A percentile compares a stretch with the other conserved stretches of the same genome.
Evolutionary conservation across 176 grass and related monocot species (phyloP).

Genomic region (Phyllostachys edulis): DNA sequence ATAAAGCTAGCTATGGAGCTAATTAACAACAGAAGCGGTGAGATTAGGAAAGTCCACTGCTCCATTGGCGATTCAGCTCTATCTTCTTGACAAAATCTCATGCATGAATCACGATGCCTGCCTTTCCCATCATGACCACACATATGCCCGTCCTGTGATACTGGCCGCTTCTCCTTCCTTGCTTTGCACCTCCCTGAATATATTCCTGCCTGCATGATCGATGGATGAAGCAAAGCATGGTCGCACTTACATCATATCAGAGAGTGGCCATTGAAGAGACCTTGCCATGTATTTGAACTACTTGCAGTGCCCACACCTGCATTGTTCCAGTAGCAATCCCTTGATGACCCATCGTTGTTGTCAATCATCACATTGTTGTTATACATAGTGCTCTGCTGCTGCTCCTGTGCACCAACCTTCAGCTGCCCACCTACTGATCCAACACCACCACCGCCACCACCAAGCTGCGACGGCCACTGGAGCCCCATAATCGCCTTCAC

Average conservation of each 20-base stretch:
- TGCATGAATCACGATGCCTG: too few relatives aligned
- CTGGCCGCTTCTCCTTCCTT: too few relatives aligned
- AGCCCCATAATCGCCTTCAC: conserved; percentile 11
- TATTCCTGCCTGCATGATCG: neutral
- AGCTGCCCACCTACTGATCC: neutral
- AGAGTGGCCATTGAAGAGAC: conserved; percentile 37
- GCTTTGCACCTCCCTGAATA: neutral
- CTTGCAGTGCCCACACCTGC: neutral
- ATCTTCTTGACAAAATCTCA: too few relatives aligned
- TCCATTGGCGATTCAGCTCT: neutral
- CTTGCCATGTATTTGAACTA: conserved; percentile 26
- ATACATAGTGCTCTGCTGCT: neutral
- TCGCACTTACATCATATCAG: conserved; percentile 17
- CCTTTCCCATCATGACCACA: too few relatives aligned
- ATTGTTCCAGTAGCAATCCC: conserved; percentile 7
- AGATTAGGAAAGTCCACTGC: neutral
- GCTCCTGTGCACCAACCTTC: neutral
- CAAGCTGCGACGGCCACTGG: neutral
- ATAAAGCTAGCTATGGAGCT: neutral
- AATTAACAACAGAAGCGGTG: neutral
- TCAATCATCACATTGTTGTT: neutral
- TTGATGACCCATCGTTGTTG: neutral
- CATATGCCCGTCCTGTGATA: too few relatives aligned
- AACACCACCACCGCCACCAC: too few relatives aligned
- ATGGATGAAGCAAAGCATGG: neutral